A percentile compares a stretch with the other conserved stretches of the same genome.
These are phyloP conservation scores for Sporormia fimetaria DNA, from an alignment of 495 filamentous ascomycete species.

Conservation along the genomic window DNA sequence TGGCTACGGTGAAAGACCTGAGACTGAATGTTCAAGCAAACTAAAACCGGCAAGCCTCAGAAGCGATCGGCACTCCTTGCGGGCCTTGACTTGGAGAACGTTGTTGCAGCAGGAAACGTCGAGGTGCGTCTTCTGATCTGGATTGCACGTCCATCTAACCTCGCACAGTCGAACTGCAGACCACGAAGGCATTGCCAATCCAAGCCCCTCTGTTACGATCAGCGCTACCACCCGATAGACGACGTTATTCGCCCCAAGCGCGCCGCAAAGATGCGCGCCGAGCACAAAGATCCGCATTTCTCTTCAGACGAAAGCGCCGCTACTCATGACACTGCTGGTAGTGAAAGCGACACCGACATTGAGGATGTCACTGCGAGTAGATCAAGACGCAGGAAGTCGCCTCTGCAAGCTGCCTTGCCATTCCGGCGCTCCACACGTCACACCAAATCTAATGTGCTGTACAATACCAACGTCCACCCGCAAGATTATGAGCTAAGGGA, in stretches of 20 bases:
- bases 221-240: constrained; percentile 33
- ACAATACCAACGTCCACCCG: constrained; percentile 14
- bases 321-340: neutral
- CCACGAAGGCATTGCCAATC: constrained; percentile 8
- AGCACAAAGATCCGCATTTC: constrained; percentile 1
- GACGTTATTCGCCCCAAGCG: constrained; percentile 20
- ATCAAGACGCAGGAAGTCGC: constrained; percentile 1
- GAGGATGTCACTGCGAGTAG: neutral
- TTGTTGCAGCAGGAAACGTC: constrained; percentile 11
- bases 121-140: neutral
- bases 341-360: neutral
- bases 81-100: constrained; percentile 13
- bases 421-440: constrained; percentile 14
- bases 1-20: neutral
- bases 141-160: neutral
- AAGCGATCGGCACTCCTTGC: constrained; percentile 5
- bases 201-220: constrained; percentile 23
- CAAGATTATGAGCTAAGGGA: constrained; percentile 11
- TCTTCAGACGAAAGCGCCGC: neutral
- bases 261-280: constrained; percentile 17
- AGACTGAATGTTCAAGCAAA: neutral
- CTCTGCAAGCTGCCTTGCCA: neutral
- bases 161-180: constrained; percentile 3
- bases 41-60: neutral
- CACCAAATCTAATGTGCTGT: constrained; percentile 2